Evolutionary conservation across 768 basidiomycete genomes (phyloP), one percentile per base, ranked within the genome.

Genomic region (Lactarius quietus): DNA sequence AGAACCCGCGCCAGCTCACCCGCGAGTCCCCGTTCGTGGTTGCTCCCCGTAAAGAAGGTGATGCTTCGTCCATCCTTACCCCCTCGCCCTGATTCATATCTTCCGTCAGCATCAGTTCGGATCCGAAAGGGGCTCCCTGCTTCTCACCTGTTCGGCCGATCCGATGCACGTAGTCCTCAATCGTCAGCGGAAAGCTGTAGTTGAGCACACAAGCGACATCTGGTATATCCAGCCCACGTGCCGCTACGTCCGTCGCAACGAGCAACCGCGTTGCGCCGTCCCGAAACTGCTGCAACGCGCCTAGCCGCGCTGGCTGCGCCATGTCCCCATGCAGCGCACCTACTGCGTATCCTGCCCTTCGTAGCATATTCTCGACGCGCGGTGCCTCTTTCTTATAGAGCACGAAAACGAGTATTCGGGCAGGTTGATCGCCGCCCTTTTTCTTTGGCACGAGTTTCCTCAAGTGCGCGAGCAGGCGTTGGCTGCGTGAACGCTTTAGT

Each of bases 321-420:
- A 98, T 82, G 76, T 98, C 95, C 1, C 95, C 95, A 70, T 96
- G 95, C 48, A 97, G 79, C 3, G 89, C 89, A 7, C 84, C 88
- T 18, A 95, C 93, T 29, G 83, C 76, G 78, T 90, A 95, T 23
- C 86, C 93, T 29, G 88, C 84, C 57, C 86, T 79, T 59, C 81
- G 78, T 15, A 99, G 85, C 72, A 86, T 89, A 70, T 84, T 80
- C 73, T 93, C 93, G 2, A 99, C 86, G n/a, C 97, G 84, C 20
- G 91, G 84, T 8, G 95, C 93, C 75, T 98, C 97, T 74, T 95
- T 96, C 79, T 99, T 99, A 81, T 99, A 99, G 43, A 98, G 81
- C 18, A 92, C 96, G 74, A 99, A 99, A 31, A 99, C 84, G 38
- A 99, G 85, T 65, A 93, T 84, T 41, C 92, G 88, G 12, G 88